These are phyloP conservation scores for Cryptosporidium tyzzeri DNA, from an alignment of 169 alveolate genomes.

Conservation along the genomic window DNA sequence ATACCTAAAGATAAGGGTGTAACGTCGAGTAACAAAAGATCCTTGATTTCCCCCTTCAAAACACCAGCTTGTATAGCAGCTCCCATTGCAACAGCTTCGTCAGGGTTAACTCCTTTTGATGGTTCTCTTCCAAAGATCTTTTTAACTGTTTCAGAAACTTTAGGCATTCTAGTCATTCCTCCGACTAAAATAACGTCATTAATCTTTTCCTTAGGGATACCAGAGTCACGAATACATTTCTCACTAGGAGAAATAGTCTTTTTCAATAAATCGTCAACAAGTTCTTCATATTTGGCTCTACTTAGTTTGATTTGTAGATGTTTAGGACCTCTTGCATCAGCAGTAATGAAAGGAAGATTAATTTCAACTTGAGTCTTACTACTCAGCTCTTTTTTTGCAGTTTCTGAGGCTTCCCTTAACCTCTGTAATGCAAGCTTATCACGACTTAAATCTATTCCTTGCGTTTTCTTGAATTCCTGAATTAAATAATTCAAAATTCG, in stretches of 20 bases:
- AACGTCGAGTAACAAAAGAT: constrained; percentile 95
- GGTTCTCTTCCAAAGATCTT: constrained; percentile 94
- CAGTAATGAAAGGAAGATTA: constrained; percentile 98
- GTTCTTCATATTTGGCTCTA: constrained; percentile 95
- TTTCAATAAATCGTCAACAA: constrained; percentile 87
- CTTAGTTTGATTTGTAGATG: constrained; percentile 95
- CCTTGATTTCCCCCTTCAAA: constrained; percentile 97
- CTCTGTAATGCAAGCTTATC: constrained; percentile 97
- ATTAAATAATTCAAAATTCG: constrained; percentile 92
- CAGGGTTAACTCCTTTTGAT: constrained; percentile 98
- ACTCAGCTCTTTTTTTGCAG: constrained; percentile 97
- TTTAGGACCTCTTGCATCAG: constrained; percentile 98
- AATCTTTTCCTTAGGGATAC: constrained; percentile 90
- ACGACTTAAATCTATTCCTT: constrained; percentile 95
- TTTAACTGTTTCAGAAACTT: constrained; percentile 94
- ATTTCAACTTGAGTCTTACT: constrained; percentile 94
- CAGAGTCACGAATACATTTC: constrained; percentile 94
- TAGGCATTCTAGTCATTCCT: constrained; percentile 99
- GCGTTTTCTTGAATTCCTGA: constrained; percentile 94
- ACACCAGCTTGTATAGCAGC: constrained; percentile 99
- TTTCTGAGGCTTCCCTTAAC: constrained; percentile 98
- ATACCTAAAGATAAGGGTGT: constrained; percentile 95
- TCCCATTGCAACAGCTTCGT: constrained; percentile 99
- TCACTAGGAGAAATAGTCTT: constrained; percentile 96
- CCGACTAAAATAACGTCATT: constrained; percentile 98